Percentiles rank a stretch among this genome's conserved stretches.
These are phyloP conservation scores for Ampelomyces quisqualis DNA, from an alignment of 2,329 filamentous ascomycete genomes.

Conservation along the genomic window DNA sequence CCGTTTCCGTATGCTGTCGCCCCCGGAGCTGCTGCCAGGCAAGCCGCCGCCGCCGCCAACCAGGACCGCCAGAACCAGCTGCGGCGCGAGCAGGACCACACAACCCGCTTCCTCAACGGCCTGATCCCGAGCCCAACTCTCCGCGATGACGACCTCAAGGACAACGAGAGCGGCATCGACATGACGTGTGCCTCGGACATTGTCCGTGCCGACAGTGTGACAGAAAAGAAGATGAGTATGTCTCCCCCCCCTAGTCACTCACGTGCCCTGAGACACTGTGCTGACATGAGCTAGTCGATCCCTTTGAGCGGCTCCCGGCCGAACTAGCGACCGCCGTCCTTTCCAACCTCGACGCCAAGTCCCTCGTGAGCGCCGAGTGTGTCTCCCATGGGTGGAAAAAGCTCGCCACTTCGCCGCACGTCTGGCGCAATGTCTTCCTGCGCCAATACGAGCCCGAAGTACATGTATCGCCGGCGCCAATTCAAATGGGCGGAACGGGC, in stretches of 20 bases:
- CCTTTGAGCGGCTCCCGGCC: slow-evolving; percentile 56
- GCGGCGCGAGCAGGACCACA: slow-evolving; percentile 35
- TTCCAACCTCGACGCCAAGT: slow-evolving; percentile 59
- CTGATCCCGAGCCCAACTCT: slow-evolving; percentile 11
- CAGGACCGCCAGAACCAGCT: slow-evolving; percentile 33
- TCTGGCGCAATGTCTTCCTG: slow-evolving; percentile 65
- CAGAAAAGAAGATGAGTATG: slow-evolving; percentile 41
- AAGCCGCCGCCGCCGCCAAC: slow-evolving; percentile 41
- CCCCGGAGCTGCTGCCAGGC: slow-evolving; percentile 36
- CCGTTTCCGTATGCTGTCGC: no score
- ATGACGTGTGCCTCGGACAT: slow-evolving; percentile 41
- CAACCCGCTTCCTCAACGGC: slow-evolving; percentile 35
- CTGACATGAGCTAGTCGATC: slow-evolving; percentile 48
- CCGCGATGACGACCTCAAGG: slow-evolving; percentile 35
- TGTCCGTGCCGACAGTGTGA: slow-evolving; percentile 33
- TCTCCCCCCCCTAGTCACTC: background rate
- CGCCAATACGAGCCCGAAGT: slow-evolving; percentile 53
- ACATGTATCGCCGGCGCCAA: slow-evolving; percentile 48
- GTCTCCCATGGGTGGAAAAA: slow-evolving; percentile 60
- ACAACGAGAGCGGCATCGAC: slow-evolving; percentile 42
- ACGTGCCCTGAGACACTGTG: slow-evolving; percentile 2
- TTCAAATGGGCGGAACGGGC: slow-evolving; percentile 55
- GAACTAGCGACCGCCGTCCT: slow-evolving; percentile 62
- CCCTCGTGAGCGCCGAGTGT: slow-evolving; percentile 56
- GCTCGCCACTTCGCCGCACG: slow-evolving; percentile 57